phyloP scores from a whole-genome alignment of 441 rosid species.

The Caryocar brasiliense region DNA sequence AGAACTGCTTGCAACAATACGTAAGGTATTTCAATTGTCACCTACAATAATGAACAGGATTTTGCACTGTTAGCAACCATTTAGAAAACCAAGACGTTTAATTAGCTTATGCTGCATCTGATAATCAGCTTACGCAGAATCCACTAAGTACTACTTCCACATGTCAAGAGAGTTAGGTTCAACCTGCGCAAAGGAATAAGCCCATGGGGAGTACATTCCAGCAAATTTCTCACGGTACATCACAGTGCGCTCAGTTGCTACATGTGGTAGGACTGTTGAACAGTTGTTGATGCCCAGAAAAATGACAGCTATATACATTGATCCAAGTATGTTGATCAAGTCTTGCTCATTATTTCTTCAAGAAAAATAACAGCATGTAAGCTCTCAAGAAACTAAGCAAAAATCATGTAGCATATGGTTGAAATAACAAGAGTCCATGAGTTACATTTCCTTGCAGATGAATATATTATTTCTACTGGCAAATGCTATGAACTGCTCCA shows the following conservation, averaged over 20 bases:
- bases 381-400: too few relatives aligned
- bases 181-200: conserved; percentile 25
- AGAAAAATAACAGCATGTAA: too few relatives aligned
- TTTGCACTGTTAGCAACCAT: background rate
- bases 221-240: conserved; percentile 22
- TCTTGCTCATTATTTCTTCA: conserved; percentile 23
- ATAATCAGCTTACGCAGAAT: too few relatives aligned
- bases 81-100: background rate
- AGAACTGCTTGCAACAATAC: conserved; percentile 28
- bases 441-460: too few relatives aligned
- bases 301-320: conserved; percentile 13
- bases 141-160: background rate
- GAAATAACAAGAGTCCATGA: too few relatives aligned
- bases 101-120: background rate
- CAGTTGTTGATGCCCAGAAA: conserved; percentile 17
- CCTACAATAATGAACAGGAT: conserved; percentile 19
- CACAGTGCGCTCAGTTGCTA: conserved; percentile 19
- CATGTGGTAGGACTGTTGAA: conserved; percentile 10
- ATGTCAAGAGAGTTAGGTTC: background rate
- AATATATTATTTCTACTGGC: too few relatives aligned
- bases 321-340: conserved; percentile 16
- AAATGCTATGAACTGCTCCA: too few relatives aligned
- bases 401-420: too few relatives aligned
- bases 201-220: conserved; percentile 26
- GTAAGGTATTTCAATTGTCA: conserved; percentile 40